Base-by-base conservation (phyloP, 441 rosid species). In the Euphorbia neoarborescens region DNA sequence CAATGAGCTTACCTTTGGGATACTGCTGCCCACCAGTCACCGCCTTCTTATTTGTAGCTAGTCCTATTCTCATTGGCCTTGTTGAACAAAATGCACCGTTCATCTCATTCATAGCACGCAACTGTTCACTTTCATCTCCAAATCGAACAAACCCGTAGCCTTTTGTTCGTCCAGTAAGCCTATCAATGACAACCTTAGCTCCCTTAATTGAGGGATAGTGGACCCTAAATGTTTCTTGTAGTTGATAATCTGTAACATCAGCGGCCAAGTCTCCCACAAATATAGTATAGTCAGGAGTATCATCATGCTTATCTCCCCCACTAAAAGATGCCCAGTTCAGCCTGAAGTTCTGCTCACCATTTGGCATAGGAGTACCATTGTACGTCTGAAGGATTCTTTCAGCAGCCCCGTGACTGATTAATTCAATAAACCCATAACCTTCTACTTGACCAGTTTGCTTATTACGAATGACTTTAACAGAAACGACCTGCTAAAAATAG, bases 261-360 rank as follows among this genome's bases (percentile, higher is more conserved):
- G 90, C 85, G 62, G 95, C 92, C 83, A 89, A 80, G 65, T 89
- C 95, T 65, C 95, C 95, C 44, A 89, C 92, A 72, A 89, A 89
- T 66, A 89, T 81, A 13, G 95, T 87, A 73, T 62, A 83, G 50
- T 89, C 95, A 46, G 95, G 82, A 54, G 80, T 73, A 46, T 89
- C 91, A 65, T 86, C 94, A 10, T 89, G 91, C 81, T 77, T 89
- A 66, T 89, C 95, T 4, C 89, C 90, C 40, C 87, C 81, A 68
- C 95, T 72, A 60, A 81, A 82, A 3, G 92, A 80, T 4, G 92
- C 95, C 95, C 95, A 89, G 75, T 87, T 89, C 81, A 89, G 64
- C 71, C 95, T 85, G 75, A 86, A 89, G 44, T 72, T 83, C 85
- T 78, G 88, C 76, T 87, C 95, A 60, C 80, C 83, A 54, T 81